Evolutionary conservation across 768 basidiomycete species (phyloP).

Genomic region (Termitomyces sp.): DNA sequence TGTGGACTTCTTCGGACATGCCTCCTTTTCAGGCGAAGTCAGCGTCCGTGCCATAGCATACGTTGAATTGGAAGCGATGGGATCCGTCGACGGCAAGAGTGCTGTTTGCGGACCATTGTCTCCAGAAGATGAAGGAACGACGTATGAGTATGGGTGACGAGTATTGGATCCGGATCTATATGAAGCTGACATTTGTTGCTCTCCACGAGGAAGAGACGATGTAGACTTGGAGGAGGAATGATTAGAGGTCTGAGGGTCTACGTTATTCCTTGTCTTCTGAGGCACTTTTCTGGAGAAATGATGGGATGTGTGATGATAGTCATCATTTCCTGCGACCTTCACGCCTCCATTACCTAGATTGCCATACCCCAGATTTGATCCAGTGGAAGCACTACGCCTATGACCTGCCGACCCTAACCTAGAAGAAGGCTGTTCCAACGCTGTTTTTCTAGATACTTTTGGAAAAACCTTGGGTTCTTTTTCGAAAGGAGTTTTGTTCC

Average conservation of each 20-base stretch:
- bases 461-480: not conserved
- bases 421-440: not conserved
- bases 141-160: conserved; percentile 15
- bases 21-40: conserved; percentile 23
- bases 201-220: not conserved
- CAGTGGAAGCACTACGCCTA: conserved; percentile 13
- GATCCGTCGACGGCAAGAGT: conserved; percentile 9
- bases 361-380: conserved; percentile 6
- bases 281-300: conserved; percentile 22
- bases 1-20: conserved; percentile 1
- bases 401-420: not conserved
- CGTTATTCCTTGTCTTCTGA: not conserved
- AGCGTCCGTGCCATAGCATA: conserved; percentile 19
- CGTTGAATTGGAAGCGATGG: not conserved
- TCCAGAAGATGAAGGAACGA: conserved; percentile 16
- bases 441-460: conserved; percentile 2
- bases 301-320: conserved; percentile 48
- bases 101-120: conserved; percentile 11
- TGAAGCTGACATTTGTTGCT: conserved; percentile 2
- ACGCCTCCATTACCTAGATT: not conserved
- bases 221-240: not conserved
- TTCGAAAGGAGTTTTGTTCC: not conserved
- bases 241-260: conserved; percentile 1
- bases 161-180: conserved; percentile 15
- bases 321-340: conserved; percentile 16